Percentiles rank a stretch among this genome's conserved stretches.
These are phyloP conservation scores for Chytridium lagenaria DNA, from an alignment of 371 early-diverging fungal genomes.

Conservation along the genomic window DNA sequence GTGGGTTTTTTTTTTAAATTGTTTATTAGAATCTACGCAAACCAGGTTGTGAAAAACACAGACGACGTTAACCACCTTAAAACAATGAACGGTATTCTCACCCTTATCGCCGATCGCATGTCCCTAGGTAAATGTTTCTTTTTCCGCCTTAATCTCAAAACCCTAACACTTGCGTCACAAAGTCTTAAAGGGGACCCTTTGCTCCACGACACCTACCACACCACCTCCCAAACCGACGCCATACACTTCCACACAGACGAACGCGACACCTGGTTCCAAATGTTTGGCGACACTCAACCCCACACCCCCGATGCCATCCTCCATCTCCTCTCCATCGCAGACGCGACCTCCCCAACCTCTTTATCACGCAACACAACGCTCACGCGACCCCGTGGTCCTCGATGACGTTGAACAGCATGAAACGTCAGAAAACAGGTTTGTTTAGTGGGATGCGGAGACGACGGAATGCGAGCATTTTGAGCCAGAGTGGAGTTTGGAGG, in stretches of 20 bases:
- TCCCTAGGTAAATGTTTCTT: not conserved
- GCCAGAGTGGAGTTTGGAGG: too few relatives aligned
- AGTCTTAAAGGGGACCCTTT: not conserved
- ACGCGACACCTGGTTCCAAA: not conserved
- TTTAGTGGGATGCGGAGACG: too few relatives aligned
- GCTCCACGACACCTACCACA: not conserved
- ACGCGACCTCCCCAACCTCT: too few relatives aligned
- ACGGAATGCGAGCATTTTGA: too few relatives aligned
- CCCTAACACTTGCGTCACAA: not conserved
- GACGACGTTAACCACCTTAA: not conserved
- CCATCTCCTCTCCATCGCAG: too few relatives aligned
- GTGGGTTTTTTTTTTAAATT: not conserved
- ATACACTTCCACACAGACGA: not conserved
- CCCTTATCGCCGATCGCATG: not conserved
- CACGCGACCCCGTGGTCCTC: too few relatives aligned
- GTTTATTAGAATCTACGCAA: not conserved
- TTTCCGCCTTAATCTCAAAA: not conserved
- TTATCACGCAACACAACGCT: too few relatives aligned
- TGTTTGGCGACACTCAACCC: not conserved
- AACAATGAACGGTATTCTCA: not conserved
- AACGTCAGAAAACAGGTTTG: too few relatives aligned
- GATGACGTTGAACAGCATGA: too few relatives aligned
- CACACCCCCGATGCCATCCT: too few relatives aligned
- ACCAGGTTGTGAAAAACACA: not conserved
- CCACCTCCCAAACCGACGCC: not conserved